These are phyloP conservation scores for Backusella mclennaniae DNA, from an alignment of 192 early-diverging fungal genomes.

Conservation along the genomic window DNA sequence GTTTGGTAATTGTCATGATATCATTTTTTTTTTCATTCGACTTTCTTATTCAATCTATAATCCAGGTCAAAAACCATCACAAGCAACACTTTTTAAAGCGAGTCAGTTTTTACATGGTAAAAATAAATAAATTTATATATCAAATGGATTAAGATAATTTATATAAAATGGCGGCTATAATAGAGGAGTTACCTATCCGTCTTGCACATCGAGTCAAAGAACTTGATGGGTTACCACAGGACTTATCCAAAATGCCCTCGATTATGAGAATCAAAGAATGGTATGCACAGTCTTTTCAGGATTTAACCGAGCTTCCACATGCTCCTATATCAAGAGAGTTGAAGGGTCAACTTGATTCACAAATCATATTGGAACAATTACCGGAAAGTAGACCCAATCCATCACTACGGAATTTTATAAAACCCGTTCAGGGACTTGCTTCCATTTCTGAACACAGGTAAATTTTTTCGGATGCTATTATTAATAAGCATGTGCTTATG, in stretches of 20 bases:
- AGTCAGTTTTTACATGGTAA: slow-evolving; percentile 72
- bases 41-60: not conserved
- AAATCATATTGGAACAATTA: slow-evolving; percentile 24
- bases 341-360: slow-evolving; percentile 22
- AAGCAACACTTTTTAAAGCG: slow-evolving; percentile 70
- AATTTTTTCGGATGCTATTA: not conserved
- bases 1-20: slow-evolving; percentile 53
- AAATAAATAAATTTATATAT: no score
- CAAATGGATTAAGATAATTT: no score
- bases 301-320: slow-evolving; percentile 1
- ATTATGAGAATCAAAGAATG: slow-evolving; percentile 89
- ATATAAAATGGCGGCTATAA: not conserved
- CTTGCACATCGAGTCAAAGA: slow-evolving; percentile 93
- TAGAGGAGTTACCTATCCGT: slow-evolving; percentile 89
- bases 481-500: not conserved
- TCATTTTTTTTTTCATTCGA: not conserved
- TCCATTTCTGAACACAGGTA: slow-evolving; percentile 53
- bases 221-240: slow-evolving; percentile 85
- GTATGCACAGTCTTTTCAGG: slow-evolving; percentile 90
- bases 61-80: slow-evolving; percentile 63
- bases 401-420: slow-evolving; percentile 18
- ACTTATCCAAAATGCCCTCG: slow-evolving; percentile 88
- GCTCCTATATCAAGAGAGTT: slow-evolving; percentile 3
- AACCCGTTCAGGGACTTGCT: slow-evolving; percentile 1
- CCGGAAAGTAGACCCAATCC: slow-evolving; percentile 48